Percentiles rank a stretch among this genome's conserved stretches.
phyloP scores from a whole-genome alignment of 371 early-diverging fungal species.

The Funneliformis caledonium region DNA sequence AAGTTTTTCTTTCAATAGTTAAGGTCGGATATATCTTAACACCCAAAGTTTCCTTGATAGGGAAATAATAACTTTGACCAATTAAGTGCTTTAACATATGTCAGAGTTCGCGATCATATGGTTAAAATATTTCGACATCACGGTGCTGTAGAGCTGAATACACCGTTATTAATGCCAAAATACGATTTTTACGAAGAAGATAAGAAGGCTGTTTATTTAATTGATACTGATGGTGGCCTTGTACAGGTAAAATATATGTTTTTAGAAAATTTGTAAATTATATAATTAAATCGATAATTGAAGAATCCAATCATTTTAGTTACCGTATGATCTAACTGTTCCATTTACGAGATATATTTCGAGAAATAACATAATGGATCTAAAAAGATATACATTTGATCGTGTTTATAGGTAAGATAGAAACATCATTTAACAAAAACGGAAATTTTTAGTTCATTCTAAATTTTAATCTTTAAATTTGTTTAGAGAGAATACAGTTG shows the following conservation, averaged over 20 bases:
- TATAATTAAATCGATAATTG: constrained; percentile 7
- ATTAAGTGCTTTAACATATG: constrained; percentile 68
- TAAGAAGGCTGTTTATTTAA: constrained; percentile 75
- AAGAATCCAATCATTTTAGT: constrained; percentile 34
- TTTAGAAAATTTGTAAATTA: neutral
- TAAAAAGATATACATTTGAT: constrained; percentile 90
- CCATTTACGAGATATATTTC: constrained; percentile 90
- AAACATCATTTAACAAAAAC: constrained; percentile 44
- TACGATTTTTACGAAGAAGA: constrained; percentile 69
- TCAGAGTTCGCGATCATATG: constrained; percentile 75
- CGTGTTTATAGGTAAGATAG: constrained; percentile 71
- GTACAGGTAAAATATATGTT: constrained; percentile 56
- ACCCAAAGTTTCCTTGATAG: neutral
- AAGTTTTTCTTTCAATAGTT: neutral
- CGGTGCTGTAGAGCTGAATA: constrained; percentile 82
- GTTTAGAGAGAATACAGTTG: constrained; percentile 64
- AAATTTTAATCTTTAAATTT: constrained; percentile 13
- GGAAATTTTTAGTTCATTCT: neutral
- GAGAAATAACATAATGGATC: constrained; percentile 69
- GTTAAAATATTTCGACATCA: constrained; percentile 84
- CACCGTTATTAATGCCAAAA: constrained; percentile 88
- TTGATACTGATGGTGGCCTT: constrained; percentile 83
- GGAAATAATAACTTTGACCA: constrained; percentile 59
- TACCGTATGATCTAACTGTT: constrained; percentile 91
- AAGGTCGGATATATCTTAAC: neutral